Base-by-base conservation (phyloP, 345 rosid genomes). In the Pistacia integerrima region DNA sequence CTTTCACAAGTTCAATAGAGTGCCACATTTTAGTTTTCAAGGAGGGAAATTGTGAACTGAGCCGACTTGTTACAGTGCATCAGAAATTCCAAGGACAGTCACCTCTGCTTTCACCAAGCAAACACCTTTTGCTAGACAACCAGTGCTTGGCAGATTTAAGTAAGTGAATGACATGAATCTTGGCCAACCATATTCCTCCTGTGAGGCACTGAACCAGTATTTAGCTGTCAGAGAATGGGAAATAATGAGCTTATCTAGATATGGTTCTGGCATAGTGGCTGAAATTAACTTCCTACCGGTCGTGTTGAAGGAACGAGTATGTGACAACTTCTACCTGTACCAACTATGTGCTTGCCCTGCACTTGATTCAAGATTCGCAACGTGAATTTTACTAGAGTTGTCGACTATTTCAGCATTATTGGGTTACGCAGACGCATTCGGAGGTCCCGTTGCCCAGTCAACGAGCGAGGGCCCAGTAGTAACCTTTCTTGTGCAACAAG, bases 281-380 rank as follows among this genome's bases (percentile, higher is more conserved):
- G 7, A 41, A 41, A 41, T 41, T 41, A 41, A 41, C 44, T 41
- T 41, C 7, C 7, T 41, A 8, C 44, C 25, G 6, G 25, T 41
- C 44, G 7, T 5, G 44, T 41, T 41, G 1, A 3, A 41, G 44
- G 44, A 41, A 41, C 0, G 44, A 41, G 7, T 4, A 41, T 41
- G 6, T 5, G 7, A 41, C 6, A 41, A 41, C 6, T 5, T 8
- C 5, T 75, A 86, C 89, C 84, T 70, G 81, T 79, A 5, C 69
- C 84, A 25, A 18, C 33, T 71, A 36, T 59, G 77, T 83, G 75
- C 70, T 74, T 81, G 78, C 66, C 70, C 8, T 76, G 72, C 18
- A 55, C 2, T 68, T 86, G 89, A 69, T 81, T 84, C 54, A 49
- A 56, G 63, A 86, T 57, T 5, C 84, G 67, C 52, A 86, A 54